Evolutionary conservation across 139 green algal species (phyloP).

Genomic region (Eudorina sp.): DNA sequence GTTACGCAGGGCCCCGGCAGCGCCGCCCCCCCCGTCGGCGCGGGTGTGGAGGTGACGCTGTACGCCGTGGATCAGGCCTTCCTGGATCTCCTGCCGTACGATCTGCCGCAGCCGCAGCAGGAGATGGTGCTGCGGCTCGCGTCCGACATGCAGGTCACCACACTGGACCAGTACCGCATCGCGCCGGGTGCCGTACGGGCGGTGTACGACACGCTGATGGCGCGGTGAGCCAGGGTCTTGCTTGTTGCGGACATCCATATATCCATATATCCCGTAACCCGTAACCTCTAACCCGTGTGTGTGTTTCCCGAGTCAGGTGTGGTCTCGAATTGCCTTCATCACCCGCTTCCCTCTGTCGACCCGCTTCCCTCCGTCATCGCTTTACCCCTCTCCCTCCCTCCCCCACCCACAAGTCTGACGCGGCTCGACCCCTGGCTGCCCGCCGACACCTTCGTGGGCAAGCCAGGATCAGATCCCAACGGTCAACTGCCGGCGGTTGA

Average conservation of each 20-base stretch:
- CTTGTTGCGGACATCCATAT: no score
- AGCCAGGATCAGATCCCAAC: neutral
- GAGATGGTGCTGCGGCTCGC: conserved; percentile 35
- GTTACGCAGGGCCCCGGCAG: neutral
- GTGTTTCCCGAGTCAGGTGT: no score
- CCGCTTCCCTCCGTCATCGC: no score
- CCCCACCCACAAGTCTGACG: neutral
- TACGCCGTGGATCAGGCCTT: conserved; percentile 71
- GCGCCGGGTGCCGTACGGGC: conserved; percentile 35
- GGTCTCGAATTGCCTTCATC: no score
- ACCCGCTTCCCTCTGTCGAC: no score
- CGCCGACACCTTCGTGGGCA: conserved; percentile 40
- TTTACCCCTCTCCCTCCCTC: neutral
- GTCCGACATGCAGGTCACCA: neutral
- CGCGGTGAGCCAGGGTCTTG: neutral
- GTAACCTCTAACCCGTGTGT: no score
- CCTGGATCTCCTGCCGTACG: conserved; percentile 71
- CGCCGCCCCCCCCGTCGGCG: neutral
- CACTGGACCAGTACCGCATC: neutral
- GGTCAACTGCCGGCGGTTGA: conserved; percentile 9
- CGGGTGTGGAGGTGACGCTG: conserved; percentile 55
- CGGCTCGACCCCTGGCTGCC: conserved; percentile 57
- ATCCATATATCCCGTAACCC: no score
- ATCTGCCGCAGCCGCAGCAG: conserved; percentile 49
- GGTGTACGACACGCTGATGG: conserved; percentile 45